Evolutionary conservation across 371 early-diverging fungal species (phyloP).

Genomic region (Basidiobolus heterosporus): DNA sequence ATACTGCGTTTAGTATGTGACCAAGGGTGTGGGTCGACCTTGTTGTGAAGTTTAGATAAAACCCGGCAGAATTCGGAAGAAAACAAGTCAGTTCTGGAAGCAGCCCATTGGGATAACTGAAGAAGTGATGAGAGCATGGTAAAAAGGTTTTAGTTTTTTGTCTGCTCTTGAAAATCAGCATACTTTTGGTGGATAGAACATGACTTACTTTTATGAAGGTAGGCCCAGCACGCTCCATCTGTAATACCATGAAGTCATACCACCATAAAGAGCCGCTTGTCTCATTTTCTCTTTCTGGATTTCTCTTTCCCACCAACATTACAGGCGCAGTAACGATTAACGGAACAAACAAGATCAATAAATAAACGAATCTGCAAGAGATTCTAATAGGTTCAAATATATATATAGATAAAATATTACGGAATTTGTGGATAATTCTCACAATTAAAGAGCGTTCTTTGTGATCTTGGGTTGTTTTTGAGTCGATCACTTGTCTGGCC

Average conservation of each 20-base stretch:
- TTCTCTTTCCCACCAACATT: too few relatives aligned
- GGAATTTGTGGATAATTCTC: too few relatives aligned
- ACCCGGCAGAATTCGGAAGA: slow-evolving; percentile 54
- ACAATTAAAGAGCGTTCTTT: too few relatives aligned
- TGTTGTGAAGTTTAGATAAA: slow-evolving; percentile 66
- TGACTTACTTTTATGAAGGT: slow-evolving; percentile 72
- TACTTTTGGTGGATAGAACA: neutral
- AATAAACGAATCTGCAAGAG: too few relatives aligned
- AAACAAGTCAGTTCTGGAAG: slow-evolving; percentile 82
- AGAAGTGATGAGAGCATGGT: neutral
- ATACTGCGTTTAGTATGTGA: slow-evolving; percentile 41
- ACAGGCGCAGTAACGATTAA: too few relatives aligned
- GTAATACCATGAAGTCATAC: slow-evolving; percentile 53
- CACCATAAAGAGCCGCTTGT: slow-evolving; percentile 39
- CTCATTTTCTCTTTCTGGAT: too few relatives aligned
- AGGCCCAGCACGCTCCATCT: slow-evolving; percentile 77
- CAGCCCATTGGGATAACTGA: slow-evolving; percentile 89
- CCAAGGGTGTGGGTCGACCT: slow-evolving; percentile 63
- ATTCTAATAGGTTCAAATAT: too few relatives aligned
- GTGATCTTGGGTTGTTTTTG: too few relatives aligned
- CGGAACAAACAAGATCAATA: too few relatives aligned
- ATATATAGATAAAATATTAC: too few relatives aligned
- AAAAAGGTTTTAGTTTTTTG: neutral
- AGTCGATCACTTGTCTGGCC: too few relatives aligned
- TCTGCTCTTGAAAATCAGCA: neutral